Base-by-base conservation (phyloP, 2,329 filamentous ascomycete species). In the Exophiala bonariae region DNA sequence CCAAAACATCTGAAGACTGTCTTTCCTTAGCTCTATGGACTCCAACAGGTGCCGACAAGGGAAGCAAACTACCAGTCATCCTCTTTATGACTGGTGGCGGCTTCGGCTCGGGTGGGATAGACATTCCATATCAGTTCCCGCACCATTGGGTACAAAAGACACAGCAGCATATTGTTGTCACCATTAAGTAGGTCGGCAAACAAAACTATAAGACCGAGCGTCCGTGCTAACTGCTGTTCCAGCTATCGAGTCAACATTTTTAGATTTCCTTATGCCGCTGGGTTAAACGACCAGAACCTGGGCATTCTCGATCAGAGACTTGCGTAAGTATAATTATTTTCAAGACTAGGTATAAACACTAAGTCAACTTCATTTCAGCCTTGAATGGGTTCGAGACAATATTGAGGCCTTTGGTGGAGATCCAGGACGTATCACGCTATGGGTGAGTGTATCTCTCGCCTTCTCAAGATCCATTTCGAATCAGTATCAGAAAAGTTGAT, bases 301-400 rank as follows among this genome's bases (percentile, higher is more conserved):
- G 79, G 76, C 1, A 60, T 81, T 4, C 66, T 72, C 4, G 79
- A 83, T 56, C 78, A 82, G 55, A n/a, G n/a, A n/a, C n/a, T n/a
- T n/a, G n/a, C n/a, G n/a, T n/a, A n/a, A n/a, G n/a, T n/a, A n/a
- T n/a, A n/a, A n/a, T n/a, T n/a, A n/a, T n/a, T n/a, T n/a, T n/a
- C n/a, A 69, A 78, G 2, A 55, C 71, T 11, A 76, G 74, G 0
- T 64, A 18, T n/a, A 49, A 34, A 30, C 9, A n/a, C n/a, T n/a
- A n/a, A n/a, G n/a, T n/a, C n/a, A n/a, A n/a, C n/a, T n/a, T n/a
- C 38, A 43, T 9, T 38, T 38, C 11, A 22, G 79, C 0, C 58
- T 80, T 0, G 72, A 79, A 59, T 81, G 78, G 78, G 61, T 77
- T 0, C 65, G 65, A 3, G 65, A 71, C 34, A 78, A 80, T 56